Conservation (phyloP, 768 basidiomycete species). For the Xerocomellus chrysenteron region DNA sequence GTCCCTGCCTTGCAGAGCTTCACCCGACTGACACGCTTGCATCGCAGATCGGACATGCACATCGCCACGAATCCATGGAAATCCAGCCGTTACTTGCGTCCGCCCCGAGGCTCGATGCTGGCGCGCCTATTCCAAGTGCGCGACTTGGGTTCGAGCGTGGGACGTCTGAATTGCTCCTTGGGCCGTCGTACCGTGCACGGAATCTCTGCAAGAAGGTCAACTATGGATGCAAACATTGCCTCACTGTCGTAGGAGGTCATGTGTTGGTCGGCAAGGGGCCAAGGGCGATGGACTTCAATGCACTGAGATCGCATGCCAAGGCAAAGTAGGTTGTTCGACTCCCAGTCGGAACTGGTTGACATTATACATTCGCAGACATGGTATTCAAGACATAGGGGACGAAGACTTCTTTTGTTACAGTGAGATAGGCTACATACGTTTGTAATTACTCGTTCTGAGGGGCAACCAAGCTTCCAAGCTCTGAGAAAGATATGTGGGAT, state of each 20-base stretch:
- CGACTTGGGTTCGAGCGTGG: conserved; percentile 27
- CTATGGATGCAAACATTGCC: conserved; percentile 59
- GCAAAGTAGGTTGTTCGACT: conserved; percentile 49
- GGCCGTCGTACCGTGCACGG: conserved; percentile 20
- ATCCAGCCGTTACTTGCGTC: conserved; percentile 32
- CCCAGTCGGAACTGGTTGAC: conserved; percentile 6
- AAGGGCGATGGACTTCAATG: conserved; percentile 49
- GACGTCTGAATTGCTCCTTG: conserved; percentile 16
- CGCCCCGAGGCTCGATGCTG: fast-evolving
- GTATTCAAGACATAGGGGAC: conserved; percentile 44
- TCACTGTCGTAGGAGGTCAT: neutral
- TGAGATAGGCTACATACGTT: neutral
- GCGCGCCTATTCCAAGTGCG: neutral
- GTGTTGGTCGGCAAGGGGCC: no score
- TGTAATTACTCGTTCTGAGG: neutral
- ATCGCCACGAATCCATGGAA: conserved; percentile 57
- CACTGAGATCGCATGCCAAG: conserved; percentile 61
- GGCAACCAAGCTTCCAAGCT: conserved; percentile 25
- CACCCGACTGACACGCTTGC: neutral
- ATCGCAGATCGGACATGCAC: conserved; percentile 59
- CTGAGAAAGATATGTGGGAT: conserved; percentile 28
- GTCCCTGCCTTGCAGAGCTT: conserved; percentile 11
- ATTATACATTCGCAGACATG: conserved; percentile 42
- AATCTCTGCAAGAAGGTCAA: conserved; percentile 34
- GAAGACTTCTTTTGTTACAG: conserved; percentile 48